Conservation (phyloP, 805 yeast genomes). For the Starmera caribaea region DNA sequence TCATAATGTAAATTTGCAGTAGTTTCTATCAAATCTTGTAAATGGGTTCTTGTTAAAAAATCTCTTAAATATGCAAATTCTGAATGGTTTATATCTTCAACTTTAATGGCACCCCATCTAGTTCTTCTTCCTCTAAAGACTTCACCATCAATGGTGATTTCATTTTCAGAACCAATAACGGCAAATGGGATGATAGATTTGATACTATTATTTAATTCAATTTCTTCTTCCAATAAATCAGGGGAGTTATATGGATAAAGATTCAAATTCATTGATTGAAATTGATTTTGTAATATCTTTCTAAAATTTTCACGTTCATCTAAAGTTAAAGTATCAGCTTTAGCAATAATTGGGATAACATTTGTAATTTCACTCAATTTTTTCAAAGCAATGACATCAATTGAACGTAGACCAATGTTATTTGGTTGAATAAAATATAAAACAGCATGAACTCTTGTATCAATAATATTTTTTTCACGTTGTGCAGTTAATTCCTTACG, state of each 20-base stretch:
- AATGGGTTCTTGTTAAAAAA: constrained; percentile 88
- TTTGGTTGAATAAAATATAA: constrained; percentile 87
- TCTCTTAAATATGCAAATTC: constrained; percentile 92
- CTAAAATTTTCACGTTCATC: constrained; percentile 79
- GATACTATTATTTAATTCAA: constrained; percentile 64
- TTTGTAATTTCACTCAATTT: constrained; percentile 84
- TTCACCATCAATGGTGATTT: constrained; percentile 68
- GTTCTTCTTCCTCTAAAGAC: constrained; percentile 84
- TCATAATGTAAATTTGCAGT: constrained; percentile 87
- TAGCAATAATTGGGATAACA: constrained; percentile 93
- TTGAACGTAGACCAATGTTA: constrained; percentile 71
- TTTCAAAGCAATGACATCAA: constrained; percentile 76
- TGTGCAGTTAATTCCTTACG: constrained; percentile 93
- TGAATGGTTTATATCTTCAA: constrained; percentile 91
- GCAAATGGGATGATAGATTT: constrained; percentile 86
- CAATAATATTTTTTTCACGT: constrained; percentile 73
- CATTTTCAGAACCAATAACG: constrained; percentile 81
- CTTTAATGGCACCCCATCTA: constrained; percentile 87
- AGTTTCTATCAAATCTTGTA: constrained; percentile 92
- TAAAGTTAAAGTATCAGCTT: constrained; percentile 80
- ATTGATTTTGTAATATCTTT: constrained; percentile 66
- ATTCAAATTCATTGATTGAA: constrained; percentile 58
- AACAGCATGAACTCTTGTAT: constrained; percentile 89
- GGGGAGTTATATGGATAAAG: constrained; percentile 78
- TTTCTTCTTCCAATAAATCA: constrained; percentile 61